Conservation (phyloP, 306 rosid species). For the Quercus engelmannii region DNA sequence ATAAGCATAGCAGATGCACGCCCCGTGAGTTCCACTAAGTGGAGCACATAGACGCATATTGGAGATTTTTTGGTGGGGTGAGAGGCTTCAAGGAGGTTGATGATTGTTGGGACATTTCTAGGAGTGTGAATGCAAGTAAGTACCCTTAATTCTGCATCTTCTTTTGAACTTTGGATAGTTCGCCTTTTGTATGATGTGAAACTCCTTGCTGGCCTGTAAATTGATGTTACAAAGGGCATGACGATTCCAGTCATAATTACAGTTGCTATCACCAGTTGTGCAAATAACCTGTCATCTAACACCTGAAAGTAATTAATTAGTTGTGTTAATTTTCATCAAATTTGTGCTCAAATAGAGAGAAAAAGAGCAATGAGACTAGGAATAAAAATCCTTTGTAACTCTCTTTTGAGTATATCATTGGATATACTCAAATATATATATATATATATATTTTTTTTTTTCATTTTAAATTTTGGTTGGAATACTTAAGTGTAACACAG, state of each 20-base stretch:
- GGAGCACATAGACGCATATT: slow-evolving; percentile 71
- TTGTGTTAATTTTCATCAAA: not conserved
- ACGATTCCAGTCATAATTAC: slow-evolving; percentile 62
- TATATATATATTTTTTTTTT: no score
- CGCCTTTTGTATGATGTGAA: slow-evolving; percentile 56
- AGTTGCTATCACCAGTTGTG: slow-evolving; percentile 73
- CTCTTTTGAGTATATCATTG: no score
- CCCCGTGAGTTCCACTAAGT: slow-evolving; percentile 83
- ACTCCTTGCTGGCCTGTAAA: slow-evolving; percentile 67
- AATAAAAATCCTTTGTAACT: no score
- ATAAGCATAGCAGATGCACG: slow-evolving; percentile 97
- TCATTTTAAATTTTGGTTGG: no score
- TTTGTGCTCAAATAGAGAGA: not conserved
- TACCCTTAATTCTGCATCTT: slow-evolving; percentile 61
- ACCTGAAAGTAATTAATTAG: slow-evolving; percentile 40
- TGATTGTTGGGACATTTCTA: slow-evolving; percentile 79
- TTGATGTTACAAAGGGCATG: slow-evolving; percentile 51
- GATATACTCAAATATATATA: no score
- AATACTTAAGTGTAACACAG: no score
- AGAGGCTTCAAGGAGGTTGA: slow-evolving; percentile 82
- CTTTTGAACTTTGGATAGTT: slow-evolving; percentile 52
- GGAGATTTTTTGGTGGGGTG: slow-evolving; percentile 75
- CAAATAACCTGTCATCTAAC: slow-evolving; percentile 72
- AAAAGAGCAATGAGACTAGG: no score
- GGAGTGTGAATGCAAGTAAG: slow-evolving; percentile 78